These are phyloP conservation scores for Nymphaea colorata DNA, from an alignment of 164 flowering plant genomes.

Conservation along the genomic window DNA sequence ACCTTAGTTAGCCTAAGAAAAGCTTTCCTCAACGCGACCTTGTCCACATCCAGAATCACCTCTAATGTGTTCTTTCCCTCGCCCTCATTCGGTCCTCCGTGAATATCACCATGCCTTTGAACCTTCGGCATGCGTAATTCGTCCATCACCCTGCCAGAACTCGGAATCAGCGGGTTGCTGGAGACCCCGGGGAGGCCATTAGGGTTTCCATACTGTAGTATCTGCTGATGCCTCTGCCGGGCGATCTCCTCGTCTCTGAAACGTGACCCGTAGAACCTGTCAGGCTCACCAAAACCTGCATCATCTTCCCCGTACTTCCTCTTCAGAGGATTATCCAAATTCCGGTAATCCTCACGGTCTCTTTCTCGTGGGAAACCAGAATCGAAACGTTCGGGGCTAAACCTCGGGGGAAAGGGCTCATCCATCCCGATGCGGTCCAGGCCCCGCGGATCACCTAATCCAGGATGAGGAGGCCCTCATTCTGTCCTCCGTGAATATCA, in stretches of 20 bases:
- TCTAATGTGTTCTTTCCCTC: background rate
- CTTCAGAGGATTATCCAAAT: slow-evolving; percentile 30
- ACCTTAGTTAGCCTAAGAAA: slow-evolving; percentile 46
- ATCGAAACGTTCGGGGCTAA: slow-evolving; percentile 25
- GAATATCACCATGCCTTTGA: slow-evolving; percentile 21
- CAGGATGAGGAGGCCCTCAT: too few species aligned
- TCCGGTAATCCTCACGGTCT: background rate
- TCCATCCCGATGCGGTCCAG: too few species aligned
- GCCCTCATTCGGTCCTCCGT: background rate
- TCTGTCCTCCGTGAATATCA: background rate
- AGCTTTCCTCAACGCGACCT: slow-evolving; percentile 41
- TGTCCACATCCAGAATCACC: slow-evolving; percentile 34
- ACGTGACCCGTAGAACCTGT: background rate
- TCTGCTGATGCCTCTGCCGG: slow-evolving; percentile 29
- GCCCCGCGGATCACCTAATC: too few species aligned
- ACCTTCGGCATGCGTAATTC: slow-evolving; percentile 40
- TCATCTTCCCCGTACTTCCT: slow-evolving; percentile 50
- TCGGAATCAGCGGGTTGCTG: slow-evolving; percentile 6
- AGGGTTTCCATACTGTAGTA: slow-evolving; percentile 43
- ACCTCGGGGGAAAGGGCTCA: too few species aligned
- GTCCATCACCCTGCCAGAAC: slow-evolving; percentile 16
- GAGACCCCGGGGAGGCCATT: slow-evolving; percentile 13
- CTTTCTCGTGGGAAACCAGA: background rate
- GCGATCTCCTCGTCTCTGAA: background rate
- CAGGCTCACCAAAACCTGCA: slow-evolving; percentile 8